Evolutionary conservation across 1,284 basidiomycete genomes (phyloP), one percentile per base, ranked within the genome.

Genomic region (Ceratobasidium sp.): DNA sequence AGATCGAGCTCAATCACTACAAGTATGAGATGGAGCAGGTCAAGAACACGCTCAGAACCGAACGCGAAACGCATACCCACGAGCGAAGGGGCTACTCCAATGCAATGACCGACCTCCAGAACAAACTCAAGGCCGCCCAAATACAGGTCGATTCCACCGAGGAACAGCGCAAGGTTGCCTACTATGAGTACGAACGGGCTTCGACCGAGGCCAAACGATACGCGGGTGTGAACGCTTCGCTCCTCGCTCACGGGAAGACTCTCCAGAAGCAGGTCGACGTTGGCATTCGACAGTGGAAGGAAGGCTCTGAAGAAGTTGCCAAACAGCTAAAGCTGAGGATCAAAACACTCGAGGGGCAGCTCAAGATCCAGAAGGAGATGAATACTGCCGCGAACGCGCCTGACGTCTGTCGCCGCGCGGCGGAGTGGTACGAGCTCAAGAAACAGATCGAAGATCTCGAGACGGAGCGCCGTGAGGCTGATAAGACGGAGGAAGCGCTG

Each of bases 351-450:
- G 24, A 62, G 47, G 57, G 17, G 9, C 69, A 62, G 33, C 56
- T 72, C 41, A 31, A 62, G 15, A 41, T 51, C 15, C 56, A 72
- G 57, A 44, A 56, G 27, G 69, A 72, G 56, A 72, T 72, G 27
- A 44, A 57, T 41, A 19, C 45, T 50, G 56, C 56, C 41, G 33
- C 69, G 22, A 47, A 72, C 22, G 56, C 41, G 19, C 45, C 19
- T 22, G 69, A 72, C 1, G 9, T 72, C 24, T 57, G 69, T 31
- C 56, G 69, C 19, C 56, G 69, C 27, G 69, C 69, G 24, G 69
- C 57, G 2, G 69, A 72, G 29, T 72, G 69, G 69, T 72, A 60
- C 41, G 69, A 62, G 36, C 57, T 60, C 6, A 62, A 72, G 57
- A 72, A 62, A 29, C 69, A 56, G 29, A 57, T 72, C 54, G 56